A percentile compares a stretch with the other conserved stretches of the same genome.
phyloP scores from a whole-genome alignment of 1,284 basidiomycete genomes.

The Melampsora larici-populina region DNA sequence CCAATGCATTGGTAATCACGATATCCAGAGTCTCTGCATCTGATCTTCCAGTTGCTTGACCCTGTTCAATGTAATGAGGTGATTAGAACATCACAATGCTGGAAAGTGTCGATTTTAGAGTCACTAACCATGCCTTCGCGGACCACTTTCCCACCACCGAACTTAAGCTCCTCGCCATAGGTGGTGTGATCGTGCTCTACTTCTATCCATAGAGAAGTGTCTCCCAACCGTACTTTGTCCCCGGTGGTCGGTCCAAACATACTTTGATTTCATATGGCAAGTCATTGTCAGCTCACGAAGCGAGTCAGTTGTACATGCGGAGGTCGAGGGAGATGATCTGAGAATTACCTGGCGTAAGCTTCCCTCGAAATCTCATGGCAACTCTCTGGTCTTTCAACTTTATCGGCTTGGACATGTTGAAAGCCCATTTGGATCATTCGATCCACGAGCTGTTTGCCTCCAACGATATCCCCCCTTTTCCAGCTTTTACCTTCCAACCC shows the following conservation, averaged over 20 bases:
- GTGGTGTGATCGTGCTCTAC: slow-evolving; percentile 81
- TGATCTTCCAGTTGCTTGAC: slow-evolving; percentile 74
- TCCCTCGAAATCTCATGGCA: slow-evolving; percentile 47
- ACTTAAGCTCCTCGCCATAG: slow-evolving; percentile 93
- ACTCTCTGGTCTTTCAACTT: slow-evolving; percentile 47
- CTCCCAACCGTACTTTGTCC: slow-evolving; percentile 81
- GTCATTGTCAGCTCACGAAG: slow-evolving; percentile 58
- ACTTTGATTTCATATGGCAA: slow-evolving; percentile 60
- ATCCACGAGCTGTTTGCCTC: slow-evolving; percentile 62
- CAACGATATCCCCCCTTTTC: slow-evolving; percentile 58
- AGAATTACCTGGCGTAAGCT: slow-evolving; percentile 60
- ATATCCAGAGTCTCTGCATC: slow-evolving; percentile 75
- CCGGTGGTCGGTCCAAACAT: slow-evolving; percentile 95
- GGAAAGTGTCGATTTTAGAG: neutral
- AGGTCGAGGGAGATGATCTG: too few species aligned
- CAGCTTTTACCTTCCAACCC: slow-evolving; percentile 58
- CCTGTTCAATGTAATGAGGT: slow-evolving; percentile 53
- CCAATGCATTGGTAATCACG: slow-evolving; percentile 89
- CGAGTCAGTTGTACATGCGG: slow-evolving; percentile 57
- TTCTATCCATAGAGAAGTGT: slow-evolving; percentile 86
- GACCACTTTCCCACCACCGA: slow-evolving; percentile 90
- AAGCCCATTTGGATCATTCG: slow-evolving; percentile 56
- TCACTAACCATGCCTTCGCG: slow-evolving; percentile 74
- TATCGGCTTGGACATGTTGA: slow-evolving; percentile 54
- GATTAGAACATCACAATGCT: neutral